A percentile compares a stretch with the other conserved stretches of the same genome.
phyloP scores from a whole-genome alignment of 2,329 filamentous ascomycete genomes.

The Aspergillus sp. region DNA sequence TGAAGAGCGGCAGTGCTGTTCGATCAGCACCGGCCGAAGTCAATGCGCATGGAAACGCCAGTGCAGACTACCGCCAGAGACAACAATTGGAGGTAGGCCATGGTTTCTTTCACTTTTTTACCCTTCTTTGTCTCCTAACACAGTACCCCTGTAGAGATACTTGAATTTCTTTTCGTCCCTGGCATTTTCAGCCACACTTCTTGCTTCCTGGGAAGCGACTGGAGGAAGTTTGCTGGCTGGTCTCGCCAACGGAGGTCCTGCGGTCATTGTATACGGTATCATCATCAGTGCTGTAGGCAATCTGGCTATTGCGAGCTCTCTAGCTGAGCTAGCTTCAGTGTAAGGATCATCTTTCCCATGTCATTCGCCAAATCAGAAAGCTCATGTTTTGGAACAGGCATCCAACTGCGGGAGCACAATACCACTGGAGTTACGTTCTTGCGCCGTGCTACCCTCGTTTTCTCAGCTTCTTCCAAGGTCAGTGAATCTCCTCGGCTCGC shows the following conservation, averaged over 20 bases:
- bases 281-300: slow-evolving; percentile 34
- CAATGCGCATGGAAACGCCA: background rate
- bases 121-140: background rate
- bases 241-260: slow-evolving; percentile 33
- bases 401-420: slow-evolving; percentile 31
- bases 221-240: slow-evolving; percentile 25
- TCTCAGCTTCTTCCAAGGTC: slow-evolving; percentile 24
- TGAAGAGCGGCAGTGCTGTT: slow-evolving; percentile 15
- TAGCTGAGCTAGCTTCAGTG: slow-evolving; percentile 42
- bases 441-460: slow-evolving; percentile 21
- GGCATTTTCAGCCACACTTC: slow-evolving; percentile 38
- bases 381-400: slow-evolving; percentile 16
- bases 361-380: background rate
- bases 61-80: slow-evolving; percentile 12
- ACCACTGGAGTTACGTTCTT: slow-evolving; percentile 36
- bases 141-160: background rate
- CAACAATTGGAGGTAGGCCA: slow-evolving; percentile 15
- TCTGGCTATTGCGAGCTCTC: slow-evolving; percentile 33
- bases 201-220: slow-evolving; percentile 39
- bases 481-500: background rate
- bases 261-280: slow-evolving; percentile 36
- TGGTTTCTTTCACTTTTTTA: too few species aligned
- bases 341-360: slow-evolving; percentile 1
- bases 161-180: slow-evolving; percentile 13
- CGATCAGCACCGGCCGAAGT: slow-evolving; percentile 1